These are phyloP conservation scores for Wickerhamiella azymoides DNA, from an alignment of 805 yeast genomes.

Conservation along the genomic window DNA sequence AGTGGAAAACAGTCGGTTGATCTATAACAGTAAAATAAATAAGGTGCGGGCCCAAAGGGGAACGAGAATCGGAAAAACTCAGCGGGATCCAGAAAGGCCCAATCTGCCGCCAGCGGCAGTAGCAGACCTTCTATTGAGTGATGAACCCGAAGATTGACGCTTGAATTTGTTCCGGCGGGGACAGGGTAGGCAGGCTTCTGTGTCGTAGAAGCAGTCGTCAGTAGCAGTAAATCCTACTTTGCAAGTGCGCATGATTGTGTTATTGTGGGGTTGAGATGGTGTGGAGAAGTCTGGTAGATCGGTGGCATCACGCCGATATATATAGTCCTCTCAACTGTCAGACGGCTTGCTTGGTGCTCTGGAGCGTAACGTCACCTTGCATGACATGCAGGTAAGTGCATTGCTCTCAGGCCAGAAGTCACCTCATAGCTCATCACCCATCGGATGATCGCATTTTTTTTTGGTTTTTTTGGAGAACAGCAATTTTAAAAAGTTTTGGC, in stretches of 20 bases:
- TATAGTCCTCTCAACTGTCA: not conserved
- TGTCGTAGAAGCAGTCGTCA: constrained; percentile 4
- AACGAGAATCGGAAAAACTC: too few relatives aligned
- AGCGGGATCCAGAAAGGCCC: not conserved
- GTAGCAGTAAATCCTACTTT: not conserved
- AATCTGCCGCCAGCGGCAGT: not conserved
- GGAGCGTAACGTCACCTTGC: not conserved
- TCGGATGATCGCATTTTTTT: too few relatives aligned
- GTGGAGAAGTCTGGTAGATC: not conserved
- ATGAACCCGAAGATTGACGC: not conserved
- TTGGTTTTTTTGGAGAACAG: too few relatives aligned
- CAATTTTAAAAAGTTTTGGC: not conserved
- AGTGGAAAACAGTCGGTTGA: too few relatives aligned
- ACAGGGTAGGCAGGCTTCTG: not conserved
- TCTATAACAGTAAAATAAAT: too few relatives aligned
- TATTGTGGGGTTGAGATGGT: not conserved
- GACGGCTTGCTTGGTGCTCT: not conserved
- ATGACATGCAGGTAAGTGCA: not conserved
- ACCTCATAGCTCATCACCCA: too few relatives aligned
- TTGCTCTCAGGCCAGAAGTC: not conserved
- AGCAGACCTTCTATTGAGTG: not conserved
- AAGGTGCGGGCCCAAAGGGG: too few relatives aligned
- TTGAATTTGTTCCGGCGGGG: constrained; percentile 4
- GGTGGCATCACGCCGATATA: not conserved
- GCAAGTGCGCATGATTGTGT: not conserved